Base-by-base conservation (phyloP, 768 basidiomycete species). In the Trametes villosa region DNA sequence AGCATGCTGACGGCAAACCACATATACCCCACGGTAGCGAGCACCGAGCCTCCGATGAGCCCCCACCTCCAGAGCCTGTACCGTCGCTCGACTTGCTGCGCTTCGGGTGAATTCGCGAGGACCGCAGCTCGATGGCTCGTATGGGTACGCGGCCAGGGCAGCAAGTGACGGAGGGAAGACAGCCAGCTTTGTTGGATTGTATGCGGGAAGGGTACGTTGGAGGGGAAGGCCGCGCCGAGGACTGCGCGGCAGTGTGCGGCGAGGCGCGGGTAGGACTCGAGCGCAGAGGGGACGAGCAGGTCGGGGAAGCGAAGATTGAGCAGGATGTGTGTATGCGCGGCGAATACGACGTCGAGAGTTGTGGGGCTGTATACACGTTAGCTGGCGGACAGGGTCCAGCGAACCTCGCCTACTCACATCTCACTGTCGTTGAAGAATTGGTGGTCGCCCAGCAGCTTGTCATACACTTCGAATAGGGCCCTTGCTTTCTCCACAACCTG, bases 291-390 rank as follows among this genome's bases (percentile, higher is more conserved):
- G 9, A 93, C 62, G 17, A 85, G 70, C 3, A 83, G 73, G 64
- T 91, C 85, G 1, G 88, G 86, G 57, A 86, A 87, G 36, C 84
- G 81, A 6, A 86, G 82, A 45, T 81, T 72, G 4, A 79, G 61
- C 4, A 92, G 74, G 31, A 91, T 76, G 31, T 91, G 78, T 27
- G 88, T 76, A 62, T 91, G 88, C 7, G 90, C 82, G 18, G 91
- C 88, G 20, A 92, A 74, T 36, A 84, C 69, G 24, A 88, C 70
- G 62, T 94, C 92, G 18, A 92, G 71, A 5, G 81, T 79, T 1
- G 87, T 84, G 13, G 81, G 80, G 46, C 91, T 93, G 53, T 20
- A 34, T 22, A 48, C 54, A 44, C 9, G 41, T 6, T 12, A 42
- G 13, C 41, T 15, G 36, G 46, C 29, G 30, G 9, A 49, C 12